Base-by-base conservation (phyloP, 352 stramenopile genomes). In the Phytophthora sp. region DNA sequence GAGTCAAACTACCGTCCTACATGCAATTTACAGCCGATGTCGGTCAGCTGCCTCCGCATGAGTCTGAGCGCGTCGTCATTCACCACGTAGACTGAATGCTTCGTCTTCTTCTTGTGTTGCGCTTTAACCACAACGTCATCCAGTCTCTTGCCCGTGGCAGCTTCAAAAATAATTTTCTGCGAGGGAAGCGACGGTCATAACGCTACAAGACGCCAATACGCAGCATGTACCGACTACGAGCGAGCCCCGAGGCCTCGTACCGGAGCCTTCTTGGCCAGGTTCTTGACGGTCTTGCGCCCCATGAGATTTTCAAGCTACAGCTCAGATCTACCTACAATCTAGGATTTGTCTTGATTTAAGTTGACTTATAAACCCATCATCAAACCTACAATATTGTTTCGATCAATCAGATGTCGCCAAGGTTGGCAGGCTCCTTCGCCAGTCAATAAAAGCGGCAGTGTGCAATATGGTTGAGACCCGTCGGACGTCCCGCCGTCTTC, bases 1-100 rank as follows among this genome's bases (percentile, higher is more conserved):
- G n/a, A n/a, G n/a, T n/a, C n/a, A n/a, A n/a, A n/a, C n/a, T n/a
- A n/a, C n/a, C n/a, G n/a, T 15, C 66, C 39, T 64, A 78, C 68
- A 5, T 69, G 73, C n/a, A 94, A 65, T 55, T 94, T 91, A 71
- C 82, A 91, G 27, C 83, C 86, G 24, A 90, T 46, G 15, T 65
- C 49, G 2, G 71, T 69, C 41, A 94, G 62, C 42, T 86, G 69
- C 64, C 74, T 80, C 36, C 84, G 70, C 77, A 94, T 86, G 24
- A 69, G 35, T 31, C 82, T 71, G 5, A 93, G 60, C 7, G 65
- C 71, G 33, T 90, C 78, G n/a, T 88, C 80, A 24, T 83, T 74
- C 50, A 74, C 35, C 15, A 69, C 51, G 29, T 77, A 66, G 15
- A 21, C 41, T 54, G 55, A 61, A 31, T 23, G 9, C 24, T 67